These are phyloP conservation scores for Bruguiera hainesii DNA, from an alignment of 441 rosid genomes.

Conservation along the genomic window DNA sequence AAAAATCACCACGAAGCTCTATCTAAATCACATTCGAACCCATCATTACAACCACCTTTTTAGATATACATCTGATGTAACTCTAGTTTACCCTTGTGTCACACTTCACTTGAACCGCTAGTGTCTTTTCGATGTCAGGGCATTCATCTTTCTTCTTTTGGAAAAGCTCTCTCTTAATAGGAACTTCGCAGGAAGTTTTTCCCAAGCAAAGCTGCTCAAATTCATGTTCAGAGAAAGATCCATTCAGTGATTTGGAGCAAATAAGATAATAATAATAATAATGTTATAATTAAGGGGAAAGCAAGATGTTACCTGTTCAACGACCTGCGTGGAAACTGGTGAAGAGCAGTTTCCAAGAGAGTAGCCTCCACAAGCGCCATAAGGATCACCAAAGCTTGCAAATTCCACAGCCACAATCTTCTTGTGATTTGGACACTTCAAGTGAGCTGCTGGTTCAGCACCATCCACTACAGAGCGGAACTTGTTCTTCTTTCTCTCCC, in stretches of 20 bases:
- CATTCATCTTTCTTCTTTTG: constrained; percentile 28
- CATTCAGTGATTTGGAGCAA: not conserved
- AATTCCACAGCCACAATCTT: constrained; percentile 36
- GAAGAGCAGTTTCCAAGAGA: constrained; percentile 37
- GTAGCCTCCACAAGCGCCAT: constrained; percentile 41
- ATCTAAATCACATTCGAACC: not conserved
- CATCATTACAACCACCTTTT: not conserved
- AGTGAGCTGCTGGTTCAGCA: constrained; percentile 22
- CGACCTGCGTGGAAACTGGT: constrained; percentile 28
- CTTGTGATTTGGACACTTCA: constrained; percentile 34
- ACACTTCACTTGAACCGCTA: constrained; percentile 62
- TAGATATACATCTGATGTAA: not conserved
- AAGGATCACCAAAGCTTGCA: constrained; percentile 48
- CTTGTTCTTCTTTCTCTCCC: constrained; percentile 17
- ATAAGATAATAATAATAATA: not conserved
- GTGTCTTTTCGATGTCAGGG: constrained; percentile 28
- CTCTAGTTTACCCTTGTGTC: constrained; percentile 15
- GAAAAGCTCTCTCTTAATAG: constrained; percentile 31
- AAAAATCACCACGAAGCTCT: too few species aligned
- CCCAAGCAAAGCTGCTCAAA: constrained; percentile 54
- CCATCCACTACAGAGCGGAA: constrained; percentile 14
- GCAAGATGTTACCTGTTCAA: constrained; percentile 33
- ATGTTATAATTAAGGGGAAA: not conserved
- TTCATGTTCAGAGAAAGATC: not conserved
- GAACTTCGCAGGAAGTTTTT: constrained; percentile 42